Percentiles rank a stretch among this genome's conserved stretches.
phyloP scores from a whole-genome alignment of 2,329 filamentous ascomycete genomes.

The Fusarium secorum region DNA sequence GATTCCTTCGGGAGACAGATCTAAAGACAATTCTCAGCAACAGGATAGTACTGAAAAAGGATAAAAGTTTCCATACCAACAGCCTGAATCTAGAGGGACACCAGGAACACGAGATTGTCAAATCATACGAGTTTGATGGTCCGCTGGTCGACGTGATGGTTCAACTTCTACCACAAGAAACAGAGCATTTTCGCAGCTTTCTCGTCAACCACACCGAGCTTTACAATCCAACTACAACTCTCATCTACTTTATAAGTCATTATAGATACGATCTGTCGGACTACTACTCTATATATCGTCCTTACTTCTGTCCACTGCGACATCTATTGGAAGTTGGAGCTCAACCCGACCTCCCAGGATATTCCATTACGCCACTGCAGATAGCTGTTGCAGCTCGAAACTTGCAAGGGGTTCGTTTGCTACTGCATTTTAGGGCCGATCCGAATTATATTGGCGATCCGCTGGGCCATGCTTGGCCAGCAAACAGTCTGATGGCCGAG shows the following conservation, averaged over 20 bases:
- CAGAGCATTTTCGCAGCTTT: no score
- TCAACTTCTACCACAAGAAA: no score
- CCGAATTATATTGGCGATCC: background rate
- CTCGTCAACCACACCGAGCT: fast-evolving
- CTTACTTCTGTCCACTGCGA: fast-evolving
- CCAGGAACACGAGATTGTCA: no score
- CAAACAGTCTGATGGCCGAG: fast-evolving
- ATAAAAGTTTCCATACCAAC: no score
- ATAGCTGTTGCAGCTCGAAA: background rate
- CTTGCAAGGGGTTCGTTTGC: fast-evolving
- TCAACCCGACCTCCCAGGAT: fast-evolving
- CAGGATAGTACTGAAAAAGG: background rate
- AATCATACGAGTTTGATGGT: background rate
- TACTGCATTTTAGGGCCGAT: fast-evolving
- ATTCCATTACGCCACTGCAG: fast-evolving
- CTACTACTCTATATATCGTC: no score
- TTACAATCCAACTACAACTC: background rate
- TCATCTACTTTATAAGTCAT: fast-evolving
- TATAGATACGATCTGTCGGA: no score
- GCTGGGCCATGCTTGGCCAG: fast-evolving
- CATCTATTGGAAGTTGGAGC: background rate
- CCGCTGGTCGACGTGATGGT: fast-evolving
- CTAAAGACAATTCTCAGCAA: fast-evolving
- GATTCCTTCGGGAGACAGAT: fast-evolving
- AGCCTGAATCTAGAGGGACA: no score